A percentile compares a stretch with the other conserved stretches of the same genome.
Evolutionary conservation across 2,329 filamentous ascomycete genomes (phyloP).

Genomic region (Camillea tinctor): DNA sequence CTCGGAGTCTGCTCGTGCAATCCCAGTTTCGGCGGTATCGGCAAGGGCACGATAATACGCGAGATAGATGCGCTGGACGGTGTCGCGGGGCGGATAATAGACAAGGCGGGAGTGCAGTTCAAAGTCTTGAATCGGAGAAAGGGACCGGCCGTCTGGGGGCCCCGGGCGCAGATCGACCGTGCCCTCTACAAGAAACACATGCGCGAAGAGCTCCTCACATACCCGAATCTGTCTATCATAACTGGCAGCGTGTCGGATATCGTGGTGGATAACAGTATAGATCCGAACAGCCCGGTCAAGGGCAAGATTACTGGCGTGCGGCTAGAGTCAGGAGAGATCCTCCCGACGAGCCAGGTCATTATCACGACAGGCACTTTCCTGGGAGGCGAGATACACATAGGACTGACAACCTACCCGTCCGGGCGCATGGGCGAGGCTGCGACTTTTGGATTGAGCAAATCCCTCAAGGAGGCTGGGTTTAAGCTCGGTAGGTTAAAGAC

Average conservation of each 20-base stretch:
- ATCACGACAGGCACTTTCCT: slow-evolving; percentile 97
- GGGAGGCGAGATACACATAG: slow-evolving; percentile 95
- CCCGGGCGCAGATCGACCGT: slow-evolving; percentile 92
- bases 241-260: slow-evolving; percentile 92
- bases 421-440: slow-evolving; percentile 93
- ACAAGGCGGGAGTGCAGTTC: slow-evolving; percentile 95
- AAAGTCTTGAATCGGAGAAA: slow-evolving; percentile 84
- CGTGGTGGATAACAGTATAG: slow-evolving; percentile 62
- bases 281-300: slow-evolving; percentile 45
- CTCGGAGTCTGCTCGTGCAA: slow-evolving; percentile 27
- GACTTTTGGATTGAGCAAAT: slow-evolving; percentile 89
- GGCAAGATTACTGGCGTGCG: slow-evolving; percentile 81
- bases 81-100: slow-evolving; percentile 81
- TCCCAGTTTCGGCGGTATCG: slow-evolving; percentile 84
- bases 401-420: slow-evolving; percentile 77
- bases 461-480: slow-evolving; percentile 83
- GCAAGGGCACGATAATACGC: slow-evolving; percentile 92
- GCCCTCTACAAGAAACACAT: slow-evolving; percentile 86
- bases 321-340: slow-evolving; percentile 81
- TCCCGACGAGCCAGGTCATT: slow-evolving; percentile 77
- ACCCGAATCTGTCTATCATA: slow-evolving; percentile 76
- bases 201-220: slow-evolving; percentile 77
- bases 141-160: slow-evolving; percentile 95
- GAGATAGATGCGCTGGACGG: slow-evolving; percentile 96
- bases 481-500: slow-evolving; percentile 89